Base-by-base conservation (phyloP, 208 protist species). In the Dictyostelium gargantuum region DNA sequence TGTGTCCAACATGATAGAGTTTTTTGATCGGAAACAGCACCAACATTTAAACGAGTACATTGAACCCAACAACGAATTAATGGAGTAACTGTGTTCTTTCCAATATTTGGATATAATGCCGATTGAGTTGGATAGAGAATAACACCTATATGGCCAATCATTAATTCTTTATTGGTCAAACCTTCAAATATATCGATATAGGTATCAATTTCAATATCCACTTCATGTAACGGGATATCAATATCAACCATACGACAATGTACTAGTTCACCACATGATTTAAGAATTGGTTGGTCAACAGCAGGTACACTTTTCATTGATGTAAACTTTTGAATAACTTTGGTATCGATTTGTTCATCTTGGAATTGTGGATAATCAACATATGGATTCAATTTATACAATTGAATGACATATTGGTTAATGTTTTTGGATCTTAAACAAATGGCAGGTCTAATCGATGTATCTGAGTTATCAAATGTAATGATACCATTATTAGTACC, bases 341-440 rank as follows among this genome's bases (percentile, higher is more conserved):
- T 80, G 1, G 4, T n/a, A n/a, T 80, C 74, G 8, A 80, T 29
- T n/a, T 50, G 9, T 32, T 89, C 82, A 15, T 89, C 63, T 38
- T 70, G 40, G 40, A 79, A 89, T 32, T 52, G 4, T 38, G 50
- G 82, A 32, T 54, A 89, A 40, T 89, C 82, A 17, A 29, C 52
- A 6, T 66, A 52, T 68, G 82, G 68, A 79, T 89, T 89, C 9
- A 89, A 50, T 40, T 52, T 74, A 35, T 89, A 89, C 0, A 89
- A 52, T 52, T 89, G 82, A 48, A 89, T 72, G 6, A 74, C 68
- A 68, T 52, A 58, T 79, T 89, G 68, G 6, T 32, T 75, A 9
- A 89, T 44, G 42, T 89, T 89, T 29, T 54, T 58, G 9, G 50
- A 79, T 23, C 52, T 23, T 10, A 89, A 23, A 26, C 32, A 48